Percentiles rank a stretch among this genome's conserved stretches.
Evolutionary conservation across 306 rosid genomes (phyloP).

Genomic region (barrel medic (Medicago truncatula)): DNA sequence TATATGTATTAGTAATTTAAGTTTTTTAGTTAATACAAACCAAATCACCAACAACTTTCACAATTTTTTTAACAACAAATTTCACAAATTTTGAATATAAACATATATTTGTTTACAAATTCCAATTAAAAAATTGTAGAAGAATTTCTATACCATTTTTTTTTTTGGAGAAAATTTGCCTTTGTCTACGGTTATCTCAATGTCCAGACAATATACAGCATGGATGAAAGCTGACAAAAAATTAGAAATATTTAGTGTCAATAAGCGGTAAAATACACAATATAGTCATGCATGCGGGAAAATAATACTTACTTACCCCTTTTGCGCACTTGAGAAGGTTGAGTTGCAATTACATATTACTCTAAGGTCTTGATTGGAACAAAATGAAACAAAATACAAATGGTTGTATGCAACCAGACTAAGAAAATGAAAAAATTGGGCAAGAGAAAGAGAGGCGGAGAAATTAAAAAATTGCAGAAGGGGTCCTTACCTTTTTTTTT

Average conservation of each 20-base stretch:
- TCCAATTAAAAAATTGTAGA: not conserved
- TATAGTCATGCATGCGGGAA: not conserved
- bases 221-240: not conserved
- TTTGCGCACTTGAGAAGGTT: no score
- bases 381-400: no score
- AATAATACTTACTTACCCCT: not conserved
- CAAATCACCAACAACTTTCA: not conserved
- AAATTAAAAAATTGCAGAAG: not conserved
- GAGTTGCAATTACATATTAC: no score
- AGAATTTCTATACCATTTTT: not conserved
- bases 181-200: not conserved
- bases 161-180: not conserved
- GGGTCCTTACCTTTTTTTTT: not conserved
- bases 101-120: not conserved
- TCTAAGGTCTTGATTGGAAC: no score
- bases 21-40: no score
- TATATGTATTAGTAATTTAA: not conserved
- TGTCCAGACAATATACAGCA: not conserved
- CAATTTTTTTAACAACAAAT: no score
- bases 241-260: not conserved
- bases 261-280: not conserved
- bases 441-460: no score
- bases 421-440: no score
- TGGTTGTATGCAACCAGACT: no score
- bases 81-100: not conserved